Evolutionary conservation across 495 filamentous ascomycete genomes (phyloP), one percentile per base, ranked within the genome.

Genomic region (Aspergillus panamensis): DNA sequence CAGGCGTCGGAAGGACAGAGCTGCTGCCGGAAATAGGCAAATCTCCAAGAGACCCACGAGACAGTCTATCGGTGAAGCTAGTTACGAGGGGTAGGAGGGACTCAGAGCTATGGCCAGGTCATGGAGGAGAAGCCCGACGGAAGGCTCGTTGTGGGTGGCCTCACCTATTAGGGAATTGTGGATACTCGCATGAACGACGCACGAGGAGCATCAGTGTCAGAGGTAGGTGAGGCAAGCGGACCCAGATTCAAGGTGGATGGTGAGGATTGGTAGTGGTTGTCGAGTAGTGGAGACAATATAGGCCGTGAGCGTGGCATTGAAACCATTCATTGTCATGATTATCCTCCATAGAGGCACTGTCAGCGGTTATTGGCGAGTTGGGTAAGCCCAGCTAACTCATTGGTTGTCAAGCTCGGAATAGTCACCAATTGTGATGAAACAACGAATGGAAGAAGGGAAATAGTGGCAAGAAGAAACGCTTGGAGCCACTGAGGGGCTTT

Each of bases 71-170:
- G 66, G 67, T 68, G 69, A 65, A 58, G 64, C 63, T 56, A 64
- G 55, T 58, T 40, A 62, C 30, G 57, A 60, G 53, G 60, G 54
- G 57, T 31, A 19, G 51, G 58, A 58, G 45, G 51, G 47, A 53
- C 48, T 64, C 50, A 51, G 33, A 43, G 60, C 48, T 39, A 57
- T 48, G 48, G 73, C 71, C 73, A 75, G 65, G 71, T 73, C 73
- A 74, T 69, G 68, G 71, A 68, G 70, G 71, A 69, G 71, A 58
- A 64, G 55, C 47, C 63, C 53, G 60, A 55, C 53, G 57, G 60
- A 59, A 53, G 33, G 57, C 50, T 60, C 57, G 2, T 57, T 58
- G 63, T 66, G 57, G 58, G 60, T 57, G 60, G 60, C 60, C 58
- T 60, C 59, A 58, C 58, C 52, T 58, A 53, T 63, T 57, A 63